phyloP scores from a whole-genome alignment of 352 stramenopile species.

The Globisporangium alternatum region DNA sequence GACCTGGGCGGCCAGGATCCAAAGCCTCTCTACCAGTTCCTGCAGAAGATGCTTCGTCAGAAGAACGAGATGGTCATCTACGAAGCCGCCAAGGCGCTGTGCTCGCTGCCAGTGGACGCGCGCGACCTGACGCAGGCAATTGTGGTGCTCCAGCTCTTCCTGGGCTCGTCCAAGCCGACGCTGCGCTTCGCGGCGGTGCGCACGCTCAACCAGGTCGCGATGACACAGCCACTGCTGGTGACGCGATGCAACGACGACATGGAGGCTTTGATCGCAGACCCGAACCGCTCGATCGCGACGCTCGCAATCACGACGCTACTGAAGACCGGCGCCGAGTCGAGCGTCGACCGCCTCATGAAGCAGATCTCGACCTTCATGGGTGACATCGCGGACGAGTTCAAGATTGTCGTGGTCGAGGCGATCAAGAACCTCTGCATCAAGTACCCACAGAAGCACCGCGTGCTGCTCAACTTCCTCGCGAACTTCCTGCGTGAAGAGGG shows the following conservation, averaged over 20 bases:
- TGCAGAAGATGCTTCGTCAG: constrained; percentile 96
- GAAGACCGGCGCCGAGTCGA: constrained; percentile 97
- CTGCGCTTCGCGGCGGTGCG: constrained; percentile 96
- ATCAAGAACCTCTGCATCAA: constrained; percentile 98
- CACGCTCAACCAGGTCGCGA: constrained; percentile 92
- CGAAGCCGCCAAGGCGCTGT: constrained; percentile 96
- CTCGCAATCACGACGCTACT: constrained; percentile 99
- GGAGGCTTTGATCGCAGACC: constrained; percentile 96
- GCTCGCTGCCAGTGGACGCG: constrained; percentile 93
- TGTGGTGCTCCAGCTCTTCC: constrained; percentile 95
- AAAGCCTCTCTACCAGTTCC: constrained; percentile 82
- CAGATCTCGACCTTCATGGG: constrained; percentile 99
- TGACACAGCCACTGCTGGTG: constrained; percentile 93
- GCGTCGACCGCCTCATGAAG: constrained; percentile 95
- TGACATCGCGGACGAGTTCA: constrained; percentile 99
- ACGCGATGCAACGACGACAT: constrained; percentile 99
- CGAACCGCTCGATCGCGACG: constrained; percentile 98
- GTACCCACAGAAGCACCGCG: constrained; percentile 97
- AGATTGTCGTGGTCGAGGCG: constrained; percentile 97
- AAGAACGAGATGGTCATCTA: constrained; percentile 99
- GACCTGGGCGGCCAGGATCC: constrained; percentile 82
- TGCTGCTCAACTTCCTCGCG: constrained; percentile 97
- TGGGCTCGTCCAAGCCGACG: constrained; percentile 94
- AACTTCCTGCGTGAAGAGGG: constrained; percentile 97
- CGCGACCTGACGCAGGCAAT: constrained; percentile 96